Evolutionary conservation across 2,329 filamentous ascomycete genomes (phyloP).

Genomic region (Aspergillus glaucus): DNA sequence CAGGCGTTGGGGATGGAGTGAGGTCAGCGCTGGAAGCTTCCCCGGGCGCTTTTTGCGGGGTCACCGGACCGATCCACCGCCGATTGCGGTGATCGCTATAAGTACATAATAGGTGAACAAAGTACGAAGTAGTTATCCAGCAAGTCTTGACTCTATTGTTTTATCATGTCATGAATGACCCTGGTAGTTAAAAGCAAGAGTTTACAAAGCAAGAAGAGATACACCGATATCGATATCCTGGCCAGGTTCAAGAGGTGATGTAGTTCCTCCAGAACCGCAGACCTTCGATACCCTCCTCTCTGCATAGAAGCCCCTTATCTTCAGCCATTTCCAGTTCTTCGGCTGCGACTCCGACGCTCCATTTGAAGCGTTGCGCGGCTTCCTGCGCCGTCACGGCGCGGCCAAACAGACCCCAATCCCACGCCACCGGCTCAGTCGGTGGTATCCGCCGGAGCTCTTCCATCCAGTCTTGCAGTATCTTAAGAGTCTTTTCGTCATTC

Average conservation of each 20-base stretch:
- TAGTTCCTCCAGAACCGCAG: constrained; percentile 88
- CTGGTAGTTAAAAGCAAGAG: not conserved
- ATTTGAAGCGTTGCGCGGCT: constrained; percentile 81
- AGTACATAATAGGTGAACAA: not conserved
- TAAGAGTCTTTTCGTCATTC: constrained; percentile 84
- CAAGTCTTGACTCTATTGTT: too few relatives aligned
- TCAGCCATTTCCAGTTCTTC: constrained; percentile 98
- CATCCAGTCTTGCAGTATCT: constrained; percentile 69
- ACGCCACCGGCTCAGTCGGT: constrained; percentile 58
- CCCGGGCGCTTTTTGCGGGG: not conserved
- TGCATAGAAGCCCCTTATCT: constrained; percentile 76
- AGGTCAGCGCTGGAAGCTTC: not conserved
- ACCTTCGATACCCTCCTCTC: constrained; percentile 87
- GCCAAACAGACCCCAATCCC: constrained; percentile 74
- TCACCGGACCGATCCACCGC: not conserved
- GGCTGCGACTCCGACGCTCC: constrained; percentile 92
- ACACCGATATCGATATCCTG: not conserved
- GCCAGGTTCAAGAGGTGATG: constrained; percentile 16
- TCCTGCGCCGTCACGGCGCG: constrained; percentile 85
- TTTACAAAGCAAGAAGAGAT: not conserved
- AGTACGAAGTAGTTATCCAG: too few relatives aligned
- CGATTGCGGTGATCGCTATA: not conserved
- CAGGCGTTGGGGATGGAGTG: not conserved
- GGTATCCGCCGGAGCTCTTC: constrained; percentile 62
- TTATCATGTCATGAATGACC: not conserved